phyloP scores from a whole-genome alignment of 805 yeast genomes.

The Kregervanrija delftensis region DNA sequence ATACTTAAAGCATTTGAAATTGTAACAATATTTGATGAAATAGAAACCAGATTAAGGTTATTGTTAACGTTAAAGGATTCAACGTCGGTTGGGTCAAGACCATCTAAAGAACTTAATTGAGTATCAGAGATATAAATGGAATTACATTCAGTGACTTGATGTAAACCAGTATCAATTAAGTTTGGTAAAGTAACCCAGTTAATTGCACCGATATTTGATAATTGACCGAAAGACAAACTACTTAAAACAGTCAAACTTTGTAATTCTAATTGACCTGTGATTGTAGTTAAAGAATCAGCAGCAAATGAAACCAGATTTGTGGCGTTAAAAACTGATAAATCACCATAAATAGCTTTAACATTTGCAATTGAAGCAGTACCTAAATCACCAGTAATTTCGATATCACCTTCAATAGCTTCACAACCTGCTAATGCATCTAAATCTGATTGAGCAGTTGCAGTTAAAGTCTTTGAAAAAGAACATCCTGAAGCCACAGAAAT shows the following conservation, averaged over 20 bases:
- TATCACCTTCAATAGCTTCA: slow-evolving; percentile 73
- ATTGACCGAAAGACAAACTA: slow-evolving; percentile 66
- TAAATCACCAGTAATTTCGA: slow-evolving; percentile 60
- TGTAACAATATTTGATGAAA: slow-evolving; percentile 64
- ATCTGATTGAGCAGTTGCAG: slow-evolving; percentile 76
- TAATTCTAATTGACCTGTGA: slow-evolving; percentile 65
- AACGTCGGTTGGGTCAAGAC: slow-evolving; percentile 44
- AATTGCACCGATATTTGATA: slow-evolving; percentile 77
- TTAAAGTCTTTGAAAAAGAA: slow-evolving; percentile 51
- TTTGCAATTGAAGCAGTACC: slow-evolving; percentile 65
- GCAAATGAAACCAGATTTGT: slow-evolving; percentile 53
- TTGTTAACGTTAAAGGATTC: slow-evolving; percentile 79
- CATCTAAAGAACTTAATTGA: slow-evolving; percentile 57
- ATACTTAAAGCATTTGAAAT: slow-evolving; percentile 72
- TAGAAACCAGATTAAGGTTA: slow-evolving; percentile 69
- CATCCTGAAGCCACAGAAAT: slow-evolving; percentile 51
- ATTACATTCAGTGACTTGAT: slow-evolving; percentile 70
- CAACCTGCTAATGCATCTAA: slow-evolving; percentile 71
- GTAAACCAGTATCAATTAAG: slow-evolving; percentile 61
- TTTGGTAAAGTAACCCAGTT: slow-evolving; percentile 83
- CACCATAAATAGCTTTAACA: slow-evolving; percentile 73
- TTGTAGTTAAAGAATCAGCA: slow-evolving; percentile 73
- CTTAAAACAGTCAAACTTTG: slow-evolving; percentile 57
- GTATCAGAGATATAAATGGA: slow-evolving; percentile 69
- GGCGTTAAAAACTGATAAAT: slow-evolving; percentile 60